These are phyloP conservation scores for Picea abies DNA, from an alignment of 83 land plant species.

Conservation along the genomic window DNA sequence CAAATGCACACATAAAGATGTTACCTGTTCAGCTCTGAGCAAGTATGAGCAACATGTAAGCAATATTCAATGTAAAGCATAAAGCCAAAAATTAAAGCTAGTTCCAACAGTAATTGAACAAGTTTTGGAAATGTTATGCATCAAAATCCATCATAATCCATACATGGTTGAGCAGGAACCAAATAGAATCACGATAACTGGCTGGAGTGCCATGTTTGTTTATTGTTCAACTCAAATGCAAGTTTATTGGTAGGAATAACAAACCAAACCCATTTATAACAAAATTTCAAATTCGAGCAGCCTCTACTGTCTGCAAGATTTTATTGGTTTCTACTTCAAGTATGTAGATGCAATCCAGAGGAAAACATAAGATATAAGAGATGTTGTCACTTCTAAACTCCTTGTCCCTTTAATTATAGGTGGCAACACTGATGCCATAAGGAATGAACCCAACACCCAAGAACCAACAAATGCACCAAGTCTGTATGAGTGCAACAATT, in stretches of 20 bases:
- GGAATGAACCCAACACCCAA: slow-evolving; percentile 88
- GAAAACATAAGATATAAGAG: slow-evolving; percentile 77
- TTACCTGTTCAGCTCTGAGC: neutral
- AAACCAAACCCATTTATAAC: neutral
- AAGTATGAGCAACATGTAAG: neutral
- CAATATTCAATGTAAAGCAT: neutral
- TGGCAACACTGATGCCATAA: slow-evolving; percentile 91
- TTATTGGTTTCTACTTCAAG: slow-evolving; percentile 43
- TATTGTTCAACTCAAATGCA: neutral
- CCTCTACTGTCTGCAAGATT: neutral
- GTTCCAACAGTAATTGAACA: neutral
- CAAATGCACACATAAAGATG: neutral
- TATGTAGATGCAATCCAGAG: slow-evolving; percentile 94
- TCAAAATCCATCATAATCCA: neutral
- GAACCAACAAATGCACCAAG: slow-evolving; percentile 70
- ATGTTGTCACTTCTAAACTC: slow-evolving; percentile 81
- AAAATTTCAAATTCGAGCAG: neutral
- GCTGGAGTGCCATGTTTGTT: neutral
- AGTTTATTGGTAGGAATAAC: neutral
- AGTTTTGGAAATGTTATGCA: neutral
- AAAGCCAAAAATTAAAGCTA: neutral
- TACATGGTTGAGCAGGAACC: neutral
- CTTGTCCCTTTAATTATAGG: slow-evolving; percentile 71
- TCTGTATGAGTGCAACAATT: slow-evolving; percentile 44
- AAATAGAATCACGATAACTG: neutral